Conservation (phyloP, 2,329 filamentous ascomycete genomes). For the Lizonia empirigonia region DNA sequence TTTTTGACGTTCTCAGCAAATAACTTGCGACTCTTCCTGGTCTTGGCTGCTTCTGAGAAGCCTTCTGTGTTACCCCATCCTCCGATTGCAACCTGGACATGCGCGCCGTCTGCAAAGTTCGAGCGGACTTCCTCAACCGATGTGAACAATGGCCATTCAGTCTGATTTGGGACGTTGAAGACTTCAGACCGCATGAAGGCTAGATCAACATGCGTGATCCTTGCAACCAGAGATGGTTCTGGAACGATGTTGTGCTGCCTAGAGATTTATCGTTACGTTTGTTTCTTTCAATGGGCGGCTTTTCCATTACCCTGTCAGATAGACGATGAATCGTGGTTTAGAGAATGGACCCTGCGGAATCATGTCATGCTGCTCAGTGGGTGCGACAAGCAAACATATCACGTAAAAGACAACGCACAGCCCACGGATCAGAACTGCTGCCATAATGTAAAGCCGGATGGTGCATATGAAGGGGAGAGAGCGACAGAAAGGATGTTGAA, state of each 20-base stretch:
- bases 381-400: neutral
- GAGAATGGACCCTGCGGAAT: neutral
- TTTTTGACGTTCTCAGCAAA: conserved; percentile 69
- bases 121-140: conserved; percentile 31
- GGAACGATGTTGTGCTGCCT: conserved; percentile 41
- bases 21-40: conserved; percentile 56
- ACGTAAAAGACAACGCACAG: neutral
- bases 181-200: conserved; percentile 40
- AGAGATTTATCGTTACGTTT: neutral
- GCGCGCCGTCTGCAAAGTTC: conserved; percentile 58
- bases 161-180: conserved; percentile 32
- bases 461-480: no score
- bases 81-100: conserved; percentile 61
- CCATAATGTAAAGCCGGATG: no score
- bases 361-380: neutral
- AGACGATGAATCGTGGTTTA: conserved; percentile 12
- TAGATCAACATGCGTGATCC: conserved; percentile 37
- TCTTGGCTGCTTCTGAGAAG: conserved; percentile 63
- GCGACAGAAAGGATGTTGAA: no score
- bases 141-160: conserved; percentile 37
- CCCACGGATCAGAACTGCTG: neutral
- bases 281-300: neutral
- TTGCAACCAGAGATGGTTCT: conserved; percentile 17
- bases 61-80: conserved; percentile 74
- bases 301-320: conserved; percentile 18